Evolutionary conservation across 306 rosid species (phyloP).

Genomic region (Prunus persica): Prunus_persica_NCBIv2 NC_034009.1:4488501-4489000

Average conservation of each 20-base stretch:
- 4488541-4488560: neutral
- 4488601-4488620: neutral
- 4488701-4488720: neutral
- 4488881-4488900: neutral
- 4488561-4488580: neutral
- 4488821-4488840: neutral
- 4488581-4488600: neutral
- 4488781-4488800: neutral
- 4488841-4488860: conserved; percentile 7
- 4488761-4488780: neutral
- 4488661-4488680: neutral
- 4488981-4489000: conserved; percentile 69
- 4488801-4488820: neutral
- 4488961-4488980: conserved; percentile 81
- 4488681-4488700: neutral
- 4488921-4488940: conserved; percentile 55
- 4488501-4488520: neutral
- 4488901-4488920: neutral
- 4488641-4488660: neutral
- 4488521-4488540: neutral
- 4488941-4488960: conserved; percentile 55
- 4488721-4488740: neutral
- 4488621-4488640: neutral
- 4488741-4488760: neutral
- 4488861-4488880: neutral